Evolutionary conservation across 2,329 filamentous ascomycete genomes (phyloP).

Genomic region (Huntiella decipiens): DNA sequence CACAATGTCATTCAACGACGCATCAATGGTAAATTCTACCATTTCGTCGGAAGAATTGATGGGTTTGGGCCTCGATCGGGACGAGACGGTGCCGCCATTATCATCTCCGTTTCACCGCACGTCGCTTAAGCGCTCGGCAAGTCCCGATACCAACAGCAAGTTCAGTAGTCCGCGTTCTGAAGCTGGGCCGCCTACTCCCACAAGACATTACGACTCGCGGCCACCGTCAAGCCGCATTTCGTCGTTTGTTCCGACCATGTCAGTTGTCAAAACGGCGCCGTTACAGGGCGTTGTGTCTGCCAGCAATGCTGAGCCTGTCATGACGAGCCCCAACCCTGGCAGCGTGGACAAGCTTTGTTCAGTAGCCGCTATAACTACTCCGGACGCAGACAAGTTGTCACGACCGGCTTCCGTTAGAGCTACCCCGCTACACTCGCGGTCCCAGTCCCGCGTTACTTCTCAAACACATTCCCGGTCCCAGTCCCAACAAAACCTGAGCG

Average conservation of each 20-base stretch:
- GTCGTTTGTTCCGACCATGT: slow-evolving; percentile 4
- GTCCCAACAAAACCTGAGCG: background rate
- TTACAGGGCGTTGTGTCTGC: slow-evolving; percentile 4
- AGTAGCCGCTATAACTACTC: background rate
- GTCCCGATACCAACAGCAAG: slow-evolving; percentile 6
- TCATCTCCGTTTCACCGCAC: slow-evolving; percentile 2
- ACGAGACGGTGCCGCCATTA: background rate
- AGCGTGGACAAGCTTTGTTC: no score
- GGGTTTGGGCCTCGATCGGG: no score
- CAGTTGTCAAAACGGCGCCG: slow-evolving; percentile 4
- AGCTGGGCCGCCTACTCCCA: background rate
- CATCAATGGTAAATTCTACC: no score
- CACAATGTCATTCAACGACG: no score
- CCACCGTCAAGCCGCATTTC: slow-evolving; percentile 5
- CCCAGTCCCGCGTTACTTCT: background rate
- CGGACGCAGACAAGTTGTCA: background rate
- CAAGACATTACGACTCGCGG: slow-evolving; percentile 2
- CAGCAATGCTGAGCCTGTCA: slow-evolving; percentile 1
- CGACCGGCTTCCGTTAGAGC: background rate
- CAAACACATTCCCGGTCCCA: background rate
- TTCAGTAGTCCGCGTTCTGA: slow-evolving; percentile 1
- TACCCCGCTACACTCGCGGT: background rate
- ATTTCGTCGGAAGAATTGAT: no score
- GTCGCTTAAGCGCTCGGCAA: slow-evolving; percentile 5
- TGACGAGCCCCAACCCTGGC: background rate